Percentiles rank a stretch among this genome's conserved stretches.
These are phyloP conservation scores for Clavispora fructus DNA, from an alignment of 805 yeast genomes.

Conservation along the genomic window DNA sequence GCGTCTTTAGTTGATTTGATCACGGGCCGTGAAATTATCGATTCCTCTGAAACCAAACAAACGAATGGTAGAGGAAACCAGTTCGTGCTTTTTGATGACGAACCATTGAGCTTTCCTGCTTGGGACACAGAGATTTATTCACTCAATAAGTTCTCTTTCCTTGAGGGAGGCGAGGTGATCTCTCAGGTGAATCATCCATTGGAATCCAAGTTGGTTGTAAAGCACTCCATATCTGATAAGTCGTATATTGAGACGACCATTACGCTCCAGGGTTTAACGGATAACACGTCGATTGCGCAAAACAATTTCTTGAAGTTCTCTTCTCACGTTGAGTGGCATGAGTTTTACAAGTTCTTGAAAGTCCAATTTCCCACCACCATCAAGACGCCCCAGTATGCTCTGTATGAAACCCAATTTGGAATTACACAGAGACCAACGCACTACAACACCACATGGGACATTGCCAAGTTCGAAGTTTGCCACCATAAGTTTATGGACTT, in stretches of 20 bases:
- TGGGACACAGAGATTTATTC: constrained; percentile 97
- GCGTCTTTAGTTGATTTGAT: constrained; percentile 58
- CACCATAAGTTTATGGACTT: constrained; percentile 92
- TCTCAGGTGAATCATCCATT: constrained; percentile 49
- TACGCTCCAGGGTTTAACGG: constrained; percentile 57
- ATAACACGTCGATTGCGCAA: constrained; percentile 28
- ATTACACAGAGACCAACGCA: constrained; percentile 89
- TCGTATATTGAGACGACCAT: constrained; percentile 64
- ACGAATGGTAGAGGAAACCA: constrained; percentile 67
- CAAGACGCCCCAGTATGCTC: constrained; percentile 61
- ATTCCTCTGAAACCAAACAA: constrained; percentile 48
- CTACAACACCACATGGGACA: constrained; percentile 93
- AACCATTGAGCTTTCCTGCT: constrained; percentile 88
- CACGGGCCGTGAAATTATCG: constrained; percentile 60
- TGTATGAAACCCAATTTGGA: constrained; percentile 93
- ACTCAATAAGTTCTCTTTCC: constrained; percentile 59
- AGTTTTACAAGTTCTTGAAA: constrained; percentile 80
- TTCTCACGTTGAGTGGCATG: constrained; percentile 74
- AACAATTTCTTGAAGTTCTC: constrained; percentile 35
- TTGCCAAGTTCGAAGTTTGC: constrained; percentile 93
- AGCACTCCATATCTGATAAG: constrained; percentile 50
- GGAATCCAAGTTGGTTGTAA: constrained; percentile 58
- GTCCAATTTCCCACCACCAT: constrained; percentile 92
- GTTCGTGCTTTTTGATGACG: constrained; percentile 77
- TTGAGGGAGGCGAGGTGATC: constrained; percentile 34